These are phyloP conservation scores for Tilletia caries DNA, from an alignment of 1,284 basidiomycete species.

Conservation along the genomic window DNA sequence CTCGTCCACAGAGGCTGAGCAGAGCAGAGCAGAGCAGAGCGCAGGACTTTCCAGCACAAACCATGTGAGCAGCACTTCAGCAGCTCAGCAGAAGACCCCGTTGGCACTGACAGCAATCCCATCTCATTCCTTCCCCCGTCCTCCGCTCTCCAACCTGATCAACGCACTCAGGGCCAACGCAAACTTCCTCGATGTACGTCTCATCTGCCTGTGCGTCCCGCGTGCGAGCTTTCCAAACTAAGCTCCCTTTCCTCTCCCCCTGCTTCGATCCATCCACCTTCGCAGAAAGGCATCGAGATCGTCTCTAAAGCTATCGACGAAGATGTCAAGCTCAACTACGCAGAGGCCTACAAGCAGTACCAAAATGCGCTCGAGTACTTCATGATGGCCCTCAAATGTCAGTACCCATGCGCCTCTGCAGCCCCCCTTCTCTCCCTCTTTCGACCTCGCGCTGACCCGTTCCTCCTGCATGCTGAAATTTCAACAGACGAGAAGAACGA, in stretches of 20 bases:
- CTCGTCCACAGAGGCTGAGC: too few relatives aligned
- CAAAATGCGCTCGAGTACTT: conserved; percentile 97
- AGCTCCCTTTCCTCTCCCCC: not conserved
- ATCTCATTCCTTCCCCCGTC: too few relatives aligned
- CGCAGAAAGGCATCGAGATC: conserved; percentile 85
- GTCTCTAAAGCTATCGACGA: conserved; percentile 93
- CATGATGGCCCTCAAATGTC: conserved; percentile 82
- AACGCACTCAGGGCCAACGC: conserved; percentile 35
- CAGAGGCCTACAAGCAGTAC: conserved; percentile 81
- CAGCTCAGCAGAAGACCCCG: too few relatives aligned
- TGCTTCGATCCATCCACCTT: not conserved
- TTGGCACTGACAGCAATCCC: too few relatives aligned
- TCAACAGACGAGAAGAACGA: conserved; percentile 88
- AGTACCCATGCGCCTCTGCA: too few relatives aligned
- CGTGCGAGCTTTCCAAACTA: too few relatives aligned
- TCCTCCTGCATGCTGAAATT: not conserved
- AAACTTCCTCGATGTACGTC: conserved; percentile 42
- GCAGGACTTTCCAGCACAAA: too few relatives aligned
- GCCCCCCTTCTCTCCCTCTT: not conserved
- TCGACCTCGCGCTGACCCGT: not conserved
- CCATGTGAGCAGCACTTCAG: too few relatives aligned
- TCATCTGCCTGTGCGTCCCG: too few relatives aligned
- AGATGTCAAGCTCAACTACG: conserved; percentile 88
- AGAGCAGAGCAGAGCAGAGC: too few relatives aligned
- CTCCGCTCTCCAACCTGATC: too few relatives aligned